Percentiles rank a stretch among this genome's conserved stretches.
These are phyloP conservation scores for Balansia obtecta DNA, from an alignment of 2,329 filamentous ascomycete species.

Conservation along the genomic window DNA sequence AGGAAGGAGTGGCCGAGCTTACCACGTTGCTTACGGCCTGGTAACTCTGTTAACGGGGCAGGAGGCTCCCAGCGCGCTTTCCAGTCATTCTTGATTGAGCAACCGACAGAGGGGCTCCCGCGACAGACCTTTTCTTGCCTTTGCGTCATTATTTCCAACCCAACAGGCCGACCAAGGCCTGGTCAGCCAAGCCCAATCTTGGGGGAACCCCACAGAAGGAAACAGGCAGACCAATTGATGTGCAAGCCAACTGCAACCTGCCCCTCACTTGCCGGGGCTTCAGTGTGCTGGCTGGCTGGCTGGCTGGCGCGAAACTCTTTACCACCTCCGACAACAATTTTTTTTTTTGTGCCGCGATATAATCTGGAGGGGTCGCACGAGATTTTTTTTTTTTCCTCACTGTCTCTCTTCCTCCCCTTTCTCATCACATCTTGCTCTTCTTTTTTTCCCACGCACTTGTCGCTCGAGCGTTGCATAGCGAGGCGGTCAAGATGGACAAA, in stretches of 20 bases:
- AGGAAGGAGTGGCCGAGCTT: too few species aligned
- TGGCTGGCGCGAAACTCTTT: background rate
- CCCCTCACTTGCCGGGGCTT: constrained; percentile 8
- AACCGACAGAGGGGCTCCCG: too few species aligned
- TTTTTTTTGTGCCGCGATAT: constrained; percentile 9
- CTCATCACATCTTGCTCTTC: constrained; percentile 1
- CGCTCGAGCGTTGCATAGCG: constrained; percentile 6
- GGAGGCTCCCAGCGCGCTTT: too few species aligned
- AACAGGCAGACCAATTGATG: too few species aligned
- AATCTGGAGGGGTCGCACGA: constrained; percentile 5
- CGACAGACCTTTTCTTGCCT: too few species aligned
- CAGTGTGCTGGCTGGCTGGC: background rate
- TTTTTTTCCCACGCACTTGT: constrained; percentile 7
- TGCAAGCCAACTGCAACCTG: background rate
- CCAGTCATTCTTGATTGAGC: too few species aligned
- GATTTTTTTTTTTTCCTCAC: constrained; percentile 8
- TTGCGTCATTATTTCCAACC: too few species aligned
- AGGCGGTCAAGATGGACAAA: constrained; percentile 26
- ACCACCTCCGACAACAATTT: constrained; percentile 4
- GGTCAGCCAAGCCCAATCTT: background rate
- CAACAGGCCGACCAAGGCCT: too few species aligned
- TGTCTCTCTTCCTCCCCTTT: background rate
- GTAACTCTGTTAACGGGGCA: too few species aligned
- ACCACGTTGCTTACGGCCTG: too few species aligned
- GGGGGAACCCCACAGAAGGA: too few species aligned